A percentile compares a stretch with the other conserved stretches of the same genome.
Conservation (phyloP, 2,329 filamentous ascomycete species). For the Graphium sp. region DNA sequence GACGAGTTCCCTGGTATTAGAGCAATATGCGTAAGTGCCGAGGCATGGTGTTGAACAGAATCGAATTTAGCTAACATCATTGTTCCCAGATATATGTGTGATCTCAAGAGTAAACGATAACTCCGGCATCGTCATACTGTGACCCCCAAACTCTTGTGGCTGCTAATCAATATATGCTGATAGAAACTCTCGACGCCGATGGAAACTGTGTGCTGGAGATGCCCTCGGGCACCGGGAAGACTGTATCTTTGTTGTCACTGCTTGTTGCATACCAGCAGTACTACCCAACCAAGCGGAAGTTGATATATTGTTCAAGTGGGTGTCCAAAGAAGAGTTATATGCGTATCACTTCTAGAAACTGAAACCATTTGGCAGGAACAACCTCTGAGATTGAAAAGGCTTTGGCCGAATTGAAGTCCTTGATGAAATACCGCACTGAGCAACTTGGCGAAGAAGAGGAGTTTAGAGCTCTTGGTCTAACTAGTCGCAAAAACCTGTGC, state of each 20-base stretch:
- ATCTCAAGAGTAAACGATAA: slow-evolving; percentile 30
- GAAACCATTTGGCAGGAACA: too few species aligned
- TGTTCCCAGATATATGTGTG: slow-evolving; percentile 35
- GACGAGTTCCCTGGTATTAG: slow-evolving; percentile 16
- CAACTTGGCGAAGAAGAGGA: slow-evolving; percentile 86
- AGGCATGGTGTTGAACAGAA: slow-evolving; percentile 6
- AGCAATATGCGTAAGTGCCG: slow-evolving; percentile 35
- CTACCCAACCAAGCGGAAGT: slow-evolving; percentile 82
- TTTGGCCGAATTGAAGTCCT: slow-evolving; percentile 68
- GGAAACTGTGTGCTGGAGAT: slow-evolving; percentile 97
- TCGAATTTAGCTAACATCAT: neutral
- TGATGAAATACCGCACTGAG: slow-evolving; percentile 89
- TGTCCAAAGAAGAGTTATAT: too few species aligned
- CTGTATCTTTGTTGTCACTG: slow-evolving; percentile 81
- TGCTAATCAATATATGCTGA: too few species aligned
- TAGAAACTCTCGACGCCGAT: slow-evolving; percentile 71
- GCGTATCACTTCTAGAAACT: too few species aligned
- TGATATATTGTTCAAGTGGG: slow-evolving; percentile 98
- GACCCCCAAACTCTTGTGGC: slow-evolving; percentile 4
- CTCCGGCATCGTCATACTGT: neutral
- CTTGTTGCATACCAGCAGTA: slow-evolving; percentile 95
- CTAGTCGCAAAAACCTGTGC: slow-evolving; percentile 93
- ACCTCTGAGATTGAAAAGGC: slow-evolving; percentile 99
- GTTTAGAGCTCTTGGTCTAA: slow-evolving; percentile 79
- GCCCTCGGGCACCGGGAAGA: slow-evolving; percentile 97